A percentile compares a stretch with the other conserved stretches of the same genome.
Evolutionary conservation across 768 basidiomycete species (phyloP).

Genomic region (Pulveroboletus sp.): DNA sequence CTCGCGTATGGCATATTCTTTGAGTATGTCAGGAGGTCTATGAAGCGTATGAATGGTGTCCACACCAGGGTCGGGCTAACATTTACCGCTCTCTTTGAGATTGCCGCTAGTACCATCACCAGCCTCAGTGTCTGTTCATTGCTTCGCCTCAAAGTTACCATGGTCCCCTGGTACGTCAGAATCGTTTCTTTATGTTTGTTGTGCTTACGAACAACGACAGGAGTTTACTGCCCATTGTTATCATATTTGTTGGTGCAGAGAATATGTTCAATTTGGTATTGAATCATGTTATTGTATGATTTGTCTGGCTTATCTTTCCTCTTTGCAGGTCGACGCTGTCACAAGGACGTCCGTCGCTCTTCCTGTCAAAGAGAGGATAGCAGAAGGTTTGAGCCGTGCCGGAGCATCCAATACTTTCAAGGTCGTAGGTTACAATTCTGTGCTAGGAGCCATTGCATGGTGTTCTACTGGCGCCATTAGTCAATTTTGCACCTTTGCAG

Average conservation of each 20-base stretch:
- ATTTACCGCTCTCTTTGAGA: slow-evolving; percentile 90
- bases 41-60: slow-evolving; percentile 75
- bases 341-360: slow-evolving; percentile 80
- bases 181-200: not conserved
- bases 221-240: slow-evolving; percentile 89
- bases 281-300: slow-evolving; percentile 8
- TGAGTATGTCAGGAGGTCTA: slow-evolving; percentile 69
- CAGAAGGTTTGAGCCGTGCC: slow-evolving; percentile 81
- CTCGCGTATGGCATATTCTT: slow-evolving; percentile 74
- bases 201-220: slow-evolving; percentile 35
- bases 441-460: slow-evolving; percentile 72
- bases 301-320: slow-evolving; percentile 23
- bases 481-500: slow-evolving; percentile 91
- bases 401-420: slow-evolving; percentile 92
- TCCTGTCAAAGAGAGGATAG: slow-evolving; percentile 88
- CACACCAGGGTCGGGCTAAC: slow-evolving; percentile 90
- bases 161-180: slow-evolving; percentile 76
- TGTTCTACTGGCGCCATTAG: slow-evolving; percentile 78
- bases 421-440: slow-evolving; percentile 78
- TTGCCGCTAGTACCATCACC: slow-evolving; percentile 89
- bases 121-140: slow-evolving; percentile 90
- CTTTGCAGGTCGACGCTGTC: slow-evolving; percentile 72
- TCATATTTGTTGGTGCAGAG: slow-evolving; percentile 93
- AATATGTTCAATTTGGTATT: slow-evolving; percentile 94
- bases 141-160: slow-evolving; percentile 80